Conservation (phyloP, 2,329 filamentous ascomycete species). For the Penicillium italicum region DNA sequence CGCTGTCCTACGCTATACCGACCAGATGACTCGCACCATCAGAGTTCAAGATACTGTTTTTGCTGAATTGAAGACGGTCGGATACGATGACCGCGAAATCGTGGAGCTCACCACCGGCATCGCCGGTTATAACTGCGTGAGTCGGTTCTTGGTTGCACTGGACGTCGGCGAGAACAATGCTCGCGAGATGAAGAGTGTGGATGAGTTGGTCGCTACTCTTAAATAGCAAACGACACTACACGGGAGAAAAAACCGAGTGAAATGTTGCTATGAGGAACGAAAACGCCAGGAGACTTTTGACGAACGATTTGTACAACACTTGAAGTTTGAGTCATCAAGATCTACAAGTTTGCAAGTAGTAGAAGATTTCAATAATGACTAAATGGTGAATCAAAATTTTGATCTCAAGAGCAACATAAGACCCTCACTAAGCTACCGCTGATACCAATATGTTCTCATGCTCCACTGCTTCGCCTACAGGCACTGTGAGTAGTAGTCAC, state of each 20-base stretch:
- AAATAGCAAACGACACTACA: not conserved
- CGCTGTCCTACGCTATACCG: conserved; percentile 68
- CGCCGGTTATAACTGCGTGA: conserved; percentile 85
- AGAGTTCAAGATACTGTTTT: conserved; percentile 67
- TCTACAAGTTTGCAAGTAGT: not conserved
- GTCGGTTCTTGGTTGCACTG: conserved; percentile 76
- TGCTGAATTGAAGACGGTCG: conserved; percentile 51
- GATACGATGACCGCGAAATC: conserved; percentile 68
- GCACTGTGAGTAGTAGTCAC: conserved; percentile 40
- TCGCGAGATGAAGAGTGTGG: conserved; percentile 62
- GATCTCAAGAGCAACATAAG: not conserved
- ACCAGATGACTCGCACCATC: conserved; percentile 76
- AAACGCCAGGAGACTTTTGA: no score
- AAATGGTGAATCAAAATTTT: not conserved
- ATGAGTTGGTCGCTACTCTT: conserved; percentile 57
- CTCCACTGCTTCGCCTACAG: conserved; percentile 11
- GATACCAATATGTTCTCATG: not conserved
- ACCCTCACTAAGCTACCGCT: not conserved
- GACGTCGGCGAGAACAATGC: conserved; percentile 56
- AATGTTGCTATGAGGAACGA: not conserved
- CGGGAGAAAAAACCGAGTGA: not conserved
- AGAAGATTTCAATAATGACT: not conserved
- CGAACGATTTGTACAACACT: not conserved
- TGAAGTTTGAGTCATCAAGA: not conserved
- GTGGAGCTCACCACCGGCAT: conserved; percentile 83